These are phyloP conservation scores for Chondrostereum purpureum DNA, from an alignment of 1,284 basidiomycete species.

Conservation along the genomic window DNA sequence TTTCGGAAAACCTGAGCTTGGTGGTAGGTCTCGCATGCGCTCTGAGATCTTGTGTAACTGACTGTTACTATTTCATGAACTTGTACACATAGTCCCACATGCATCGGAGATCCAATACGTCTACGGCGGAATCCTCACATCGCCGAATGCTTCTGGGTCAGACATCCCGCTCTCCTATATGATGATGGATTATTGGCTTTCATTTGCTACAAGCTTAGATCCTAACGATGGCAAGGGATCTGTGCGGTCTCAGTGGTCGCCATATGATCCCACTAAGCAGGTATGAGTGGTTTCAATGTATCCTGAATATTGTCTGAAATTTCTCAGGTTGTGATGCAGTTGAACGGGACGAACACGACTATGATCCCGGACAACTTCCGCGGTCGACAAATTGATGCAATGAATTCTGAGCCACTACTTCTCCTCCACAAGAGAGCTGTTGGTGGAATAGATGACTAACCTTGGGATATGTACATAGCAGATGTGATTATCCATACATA, in stretches of 20 bases:
- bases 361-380: conserved; percentile 32
- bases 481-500: too few species aligned
- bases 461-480: too few species aligned
- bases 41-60: too few species aligned
- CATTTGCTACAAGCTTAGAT: conserved; percentile 39
- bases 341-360: conserved; percentile 30
- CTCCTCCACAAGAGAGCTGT: conserved; percentile 20
- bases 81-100: conserved; percentile 32
- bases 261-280: conserved; percentile 25
- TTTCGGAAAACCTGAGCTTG: too few species aligned
- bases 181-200: conserved; percentile 50
- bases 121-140: conserved; percentile 23
- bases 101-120: conserved; percentile 34
- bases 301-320: too few species aligned
- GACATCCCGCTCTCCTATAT: conserved; percentile 24
- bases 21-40: conserved; percentile 15
- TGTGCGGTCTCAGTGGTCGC: conserved; percentile 31
- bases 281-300: too few species aligned
- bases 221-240: conserved; percentile 42
- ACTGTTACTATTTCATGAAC: too few species aligned
- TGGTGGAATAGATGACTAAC: too few species aligned
- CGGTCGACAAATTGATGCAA: conserved; percentile 27
- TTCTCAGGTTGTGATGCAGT: conserved; percentile 32
- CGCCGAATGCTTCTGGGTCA: conserved; percentile 17
- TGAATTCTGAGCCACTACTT: conserved; percentile 25